Evolutionary conservation across 139 green algal species (phyloP), one percentile per base, ranked within the genome.

Genomic region (Chlorella sp.): DNA sequence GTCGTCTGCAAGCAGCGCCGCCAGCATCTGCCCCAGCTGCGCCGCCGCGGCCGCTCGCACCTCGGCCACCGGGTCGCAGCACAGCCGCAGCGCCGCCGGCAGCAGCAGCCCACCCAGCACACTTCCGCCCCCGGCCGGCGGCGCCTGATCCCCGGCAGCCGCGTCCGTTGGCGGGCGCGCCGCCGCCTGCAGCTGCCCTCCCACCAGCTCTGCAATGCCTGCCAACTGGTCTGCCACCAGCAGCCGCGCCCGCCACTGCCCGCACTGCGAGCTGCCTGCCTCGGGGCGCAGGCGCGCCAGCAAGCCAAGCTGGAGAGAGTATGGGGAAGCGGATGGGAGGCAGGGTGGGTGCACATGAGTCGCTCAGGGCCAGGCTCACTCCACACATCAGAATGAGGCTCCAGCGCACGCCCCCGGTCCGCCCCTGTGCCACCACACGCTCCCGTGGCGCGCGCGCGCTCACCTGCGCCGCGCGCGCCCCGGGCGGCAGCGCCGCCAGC

Each of bases 31-130:
- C 23, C 80, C 84, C 33, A 87, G 45, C 73, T 89, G 73, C 3
- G 35, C 48, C n/a, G 83, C 84, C 15, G 84, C 84, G 2, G 83
- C 84, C 33, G 48, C 41, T 4, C 84, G 69, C 62, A 89, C 84
- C 40, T 73, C 79, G 21, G 83, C 83, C 40, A 89, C 77, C 0
- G 83, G 71, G 72, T 89, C 84, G n/a, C 72, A 55, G 42, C 82
- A 89, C 43, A 89, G 59, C 35, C 53, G 21, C 38, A 89, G 71
- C 23, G 79, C 81, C 48, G 69, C 53, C 1, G 84, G 83, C 82
- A 87, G 75, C 56, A 89, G 62, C 62, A 62, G 66, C n/a, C 76
- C 67, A 2, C 41, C 53, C 50, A 84, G 38, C 17, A 62, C 82
- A n/a, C n/a, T n/a, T n/a, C n/a, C n/a, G n/a, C n/a, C n/a, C n/a